Evolutionary conservation across 345 rosid genomes (phyloP).

Genomic region (Citrus trifoliata): DNA sequence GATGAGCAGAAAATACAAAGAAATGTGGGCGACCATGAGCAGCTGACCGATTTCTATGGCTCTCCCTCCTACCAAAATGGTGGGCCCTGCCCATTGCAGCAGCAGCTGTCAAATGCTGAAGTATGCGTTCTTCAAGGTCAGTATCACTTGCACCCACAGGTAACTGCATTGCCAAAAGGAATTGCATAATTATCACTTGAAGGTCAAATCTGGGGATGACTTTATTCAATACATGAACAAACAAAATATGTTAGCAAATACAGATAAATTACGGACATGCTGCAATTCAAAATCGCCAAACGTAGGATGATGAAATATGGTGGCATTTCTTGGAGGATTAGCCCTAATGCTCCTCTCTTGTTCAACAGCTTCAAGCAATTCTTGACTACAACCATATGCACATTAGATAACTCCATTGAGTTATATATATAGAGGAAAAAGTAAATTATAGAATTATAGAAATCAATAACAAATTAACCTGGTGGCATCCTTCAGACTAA

Average conservation of each 20-base stretch:
- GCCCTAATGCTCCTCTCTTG: slow-evolving; percentile 51
- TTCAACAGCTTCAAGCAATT: slow-evolving; percentile 68
- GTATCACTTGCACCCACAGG: slow-evolving; percentile 61
- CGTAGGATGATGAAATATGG: slow-evolving; percentile 65
- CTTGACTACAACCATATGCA: slow-evolving; percentile 41
- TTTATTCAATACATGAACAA: background rate
- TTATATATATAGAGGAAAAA: background rate
- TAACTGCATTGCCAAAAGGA: slow-evolving; percentile 36
- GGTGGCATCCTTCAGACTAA: slow-evolving; percentile 56
- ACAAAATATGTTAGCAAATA: background rate
- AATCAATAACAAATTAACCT: slow-evolving; percentile 35
- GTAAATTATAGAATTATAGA: background rate
- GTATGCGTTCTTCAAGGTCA: slow-evolving; percentile 74
- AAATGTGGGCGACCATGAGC: slow-evolving; percentile 55
- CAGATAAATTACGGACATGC: slow-evolving; percentile 41
- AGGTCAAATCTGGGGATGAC: background rate
- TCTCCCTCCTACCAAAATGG: slow-evolving; percentile 52
- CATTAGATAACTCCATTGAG: slow-evolving; percentile 7
- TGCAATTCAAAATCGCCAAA: slow-evolving; percentile 67
- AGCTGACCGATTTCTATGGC: slow-evolving; percentile 46
- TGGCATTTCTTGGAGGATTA: slow-evolving; percentile 45
- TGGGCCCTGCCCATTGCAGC: slow-evolving; percentile 64
- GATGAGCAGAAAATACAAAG: slow-evolving; percentile 51
- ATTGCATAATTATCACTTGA: background rate
- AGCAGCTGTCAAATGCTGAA: slow-evolving; percentile 73